These are phyloP conservation scores for Microsporum audouinii DNA, from an alignment of 2,329 filamentous ascomycete species.

Conservation along the genomic window DNA sequence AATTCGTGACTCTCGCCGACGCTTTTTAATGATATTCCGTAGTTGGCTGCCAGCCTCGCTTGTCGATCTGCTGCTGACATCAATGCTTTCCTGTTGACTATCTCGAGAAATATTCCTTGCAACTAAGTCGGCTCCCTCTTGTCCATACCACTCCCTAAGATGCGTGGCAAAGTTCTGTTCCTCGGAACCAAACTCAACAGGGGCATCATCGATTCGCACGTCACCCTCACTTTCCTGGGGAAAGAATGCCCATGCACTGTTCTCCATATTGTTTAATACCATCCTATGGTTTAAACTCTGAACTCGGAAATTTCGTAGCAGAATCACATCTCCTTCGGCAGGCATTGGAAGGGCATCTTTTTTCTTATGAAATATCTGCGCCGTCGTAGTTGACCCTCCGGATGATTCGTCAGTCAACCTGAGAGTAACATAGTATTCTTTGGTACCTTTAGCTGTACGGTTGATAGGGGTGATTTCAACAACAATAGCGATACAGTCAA, in stretches of 20 bases:
- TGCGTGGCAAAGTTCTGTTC: constrained; percentile 28
- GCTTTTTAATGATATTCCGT: constrained; percentile 11
- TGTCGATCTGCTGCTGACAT: constrained; percentile 24
- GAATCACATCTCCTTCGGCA: constrained; percentile 31
- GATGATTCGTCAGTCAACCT: constrained; percentile 36
- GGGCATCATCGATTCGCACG: constrained; percentile 26
- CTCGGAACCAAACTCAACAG: constrained; percentile 30
- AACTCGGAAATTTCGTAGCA: constrained; percentile 38
- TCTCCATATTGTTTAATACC: constrained; percentile 31
- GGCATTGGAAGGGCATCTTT: constrained; percentile 30
- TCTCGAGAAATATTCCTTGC: constrained; percentile 19
- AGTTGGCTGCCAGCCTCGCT: constrained; percentile 15
- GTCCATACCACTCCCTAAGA: constrained; percentile 33
- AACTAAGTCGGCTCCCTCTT: constrained; percentile 26
- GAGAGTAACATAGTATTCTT: constrained; percentile 32
- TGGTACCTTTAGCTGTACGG: constrained; percentile 28
- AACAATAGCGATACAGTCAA: constrained; percentile 35
- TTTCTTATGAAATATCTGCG: constrained; percentile 33
- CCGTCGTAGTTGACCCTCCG: constrained; percentile 28
- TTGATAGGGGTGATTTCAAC: constrained; percentile 22
- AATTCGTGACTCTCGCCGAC: constrained; percentile 21
- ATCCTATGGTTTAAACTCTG: constrained; percentile 30
- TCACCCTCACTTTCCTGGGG: constrained; percentile 16
- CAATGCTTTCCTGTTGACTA: constrained; percentile 15
- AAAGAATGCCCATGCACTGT: constrained; percentile 40